phyloP scores from a whole-genome alignment of 2,329 filamentous ascomycete genomes.

The Colletotrichum spaethianum region DNA sequence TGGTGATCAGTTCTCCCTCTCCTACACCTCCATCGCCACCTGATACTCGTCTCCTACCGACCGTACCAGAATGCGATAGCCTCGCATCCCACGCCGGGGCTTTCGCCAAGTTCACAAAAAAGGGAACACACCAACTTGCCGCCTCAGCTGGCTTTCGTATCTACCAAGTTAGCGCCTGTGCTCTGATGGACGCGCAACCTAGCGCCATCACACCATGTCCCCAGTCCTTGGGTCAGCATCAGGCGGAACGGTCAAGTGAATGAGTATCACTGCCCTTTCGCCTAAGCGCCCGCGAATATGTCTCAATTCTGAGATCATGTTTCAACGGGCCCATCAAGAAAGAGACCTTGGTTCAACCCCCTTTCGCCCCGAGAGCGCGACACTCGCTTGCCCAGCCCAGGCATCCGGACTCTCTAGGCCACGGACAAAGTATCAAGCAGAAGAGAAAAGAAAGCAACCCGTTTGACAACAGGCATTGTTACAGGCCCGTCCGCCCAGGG shows the following conservation, averaged over 20 bases:
- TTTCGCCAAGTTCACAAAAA: background rate
- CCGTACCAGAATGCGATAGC: background rate
- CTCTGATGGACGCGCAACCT: constrained; percentile 14
- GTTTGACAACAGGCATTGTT: constrained; percentile 10
- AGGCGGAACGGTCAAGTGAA: constrained; percentile 35
- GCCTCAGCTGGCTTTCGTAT: constrained; percentile 9
- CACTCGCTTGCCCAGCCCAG: background rate
- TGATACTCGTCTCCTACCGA: constrained; percentile 12
- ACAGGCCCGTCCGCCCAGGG: background rate
- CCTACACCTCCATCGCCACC: background rate
- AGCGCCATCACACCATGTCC: constrained; percentile 31
- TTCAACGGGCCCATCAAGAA: constrained; percentile 31
- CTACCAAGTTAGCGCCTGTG: constrained; percentile 25
- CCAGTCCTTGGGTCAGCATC: constrained; percentile 29
- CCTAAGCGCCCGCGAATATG: constrained; percentile 26
- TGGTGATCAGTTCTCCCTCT: constrained; percentile 12
- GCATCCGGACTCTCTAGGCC: background rate
- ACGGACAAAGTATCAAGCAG: background rate
- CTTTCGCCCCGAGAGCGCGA: background rate
- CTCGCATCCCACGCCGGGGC: constrained; percentile 4
- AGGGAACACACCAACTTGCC: background rate
- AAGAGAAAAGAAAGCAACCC: background rate
- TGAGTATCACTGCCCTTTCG: constrained; percentile 17
- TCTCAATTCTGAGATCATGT: constrained; percentile 34
- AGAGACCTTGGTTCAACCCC: background rate